These are phyloP conservation scores for Myrica gale DNA, from an alignment of 306 rosid genomes.

Conservation along the genomic window DNA sequence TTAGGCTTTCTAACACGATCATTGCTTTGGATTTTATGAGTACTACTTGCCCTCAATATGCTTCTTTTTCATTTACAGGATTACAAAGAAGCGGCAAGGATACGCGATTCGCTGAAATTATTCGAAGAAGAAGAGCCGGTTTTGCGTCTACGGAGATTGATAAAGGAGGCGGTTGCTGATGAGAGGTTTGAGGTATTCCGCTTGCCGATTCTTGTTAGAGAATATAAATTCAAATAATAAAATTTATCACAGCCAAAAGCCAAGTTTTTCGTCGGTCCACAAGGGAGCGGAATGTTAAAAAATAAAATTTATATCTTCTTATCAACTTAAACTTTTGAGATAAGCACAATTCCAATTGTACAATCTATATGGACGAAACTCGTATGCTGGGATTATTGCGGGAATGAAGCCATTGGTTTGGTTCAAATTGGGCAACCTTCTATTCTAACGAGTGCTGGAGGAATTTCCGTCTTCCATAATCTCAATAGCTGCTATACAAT, in stretches of 20 bases:
- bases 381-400: not conserved
- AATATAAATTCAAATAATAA: no score
- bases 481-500: not conserved
- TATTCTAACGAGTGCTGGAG: not conserved
- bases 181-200: constrained; percentile 70
- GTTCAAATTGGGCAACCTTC: not conserved
- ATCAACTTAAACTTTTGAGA: no score
- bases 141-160: constrained; percentile 58
- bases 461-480: not conserved
- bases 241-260: no score
- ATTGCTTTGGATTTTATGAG: not conserved
- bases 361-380: not conserved
- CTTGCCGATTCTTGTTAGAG: not conserved
- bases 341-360: not conserved
- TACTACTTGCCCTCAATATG: not conserved
- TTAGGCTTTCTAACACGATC: not conserved
- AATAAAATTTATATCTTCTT: no score
- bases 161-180: constrained; percentile 73
- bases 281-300: no score
- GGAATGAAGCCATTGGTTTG: not conserved
- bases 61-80: constrained; percentile 47
- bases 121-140: constrained; percentile 89
- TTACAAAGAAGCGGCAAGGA: constrained; percentile 92
- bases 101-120: constrained; percentile 70
- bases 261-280: no score